Conservation (phyloP, 306 rosid species). For the Cucurbita ficifolia region DNA sequence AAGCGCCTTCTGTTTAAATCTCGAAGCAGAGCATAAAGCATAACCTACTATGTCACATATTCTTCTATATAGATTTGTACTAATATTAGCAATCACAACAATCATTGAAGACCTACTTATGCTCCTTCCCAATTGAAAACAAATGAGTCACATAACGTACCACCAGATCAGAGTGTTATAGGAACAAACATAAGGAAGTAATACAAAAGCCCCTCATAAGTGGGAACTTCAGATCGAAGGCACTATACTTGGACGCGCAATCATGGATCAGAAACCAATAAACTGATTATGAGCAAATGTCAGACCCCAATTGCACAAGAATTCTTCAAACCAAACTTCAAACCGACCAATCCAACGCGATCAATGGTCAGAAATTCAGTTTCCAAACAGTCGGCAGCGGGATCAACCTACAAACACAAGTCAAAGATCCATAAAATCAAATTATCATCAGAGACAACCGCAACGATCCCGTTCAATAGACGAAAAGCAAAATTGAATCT, state of each 20-base stretch:
- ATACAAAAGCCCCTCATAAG: slow-evolving; percentile 5
- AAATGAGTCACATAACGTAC: slow-evolving; percentile 5
- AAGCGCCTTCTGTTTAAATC: slow-evolving; percentile 26
- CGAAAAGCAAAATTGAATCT: slow-evolving; percentile 5
- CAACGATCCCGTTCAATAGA: background rate
- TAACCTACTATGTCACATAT: slow-evolving; percentile 26
- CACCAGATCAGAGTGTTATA: slow-evolving; percentile 12
- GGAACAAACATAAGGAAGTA: background rate
- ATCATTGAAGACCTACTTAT: slow-evolving; percentile 36
- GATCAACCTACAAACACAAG: slow-evolving; percentile 35
- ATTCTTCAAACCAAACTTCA: background rate
- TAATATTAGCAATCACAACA: slow-evolving; percentile 22
- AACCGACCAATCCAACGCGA: background rate
- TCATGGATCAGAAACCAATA: slow-evolving; percentile 16
- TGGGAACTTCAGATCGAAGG: slow-evolving; percentile 9
- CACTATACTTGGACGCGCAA: slow-evolving; percentile 1
- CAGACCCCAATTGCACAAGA: background rate
- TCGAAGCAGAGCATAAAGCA: slow-evolving; percentile 30
- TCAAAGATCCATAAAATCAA: slow-evolving; percentile 25
- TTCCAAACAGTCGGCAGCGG: slow-evolving; percentile 6
- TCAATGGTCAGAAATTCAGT: slow-evolving; percentile 11
- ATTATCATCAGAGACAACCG: slow-evolving; percentile 4
- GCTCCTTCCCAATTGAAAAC: slow-evolving; percentile 23
- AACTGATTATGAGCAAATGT: background rate
- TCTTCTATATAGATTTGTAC: slow-evolving; percentile 20